Conservation (phyloP, 495 filamentous ascomycete genomes). For the Trypethelium eluteriae region DNA sequence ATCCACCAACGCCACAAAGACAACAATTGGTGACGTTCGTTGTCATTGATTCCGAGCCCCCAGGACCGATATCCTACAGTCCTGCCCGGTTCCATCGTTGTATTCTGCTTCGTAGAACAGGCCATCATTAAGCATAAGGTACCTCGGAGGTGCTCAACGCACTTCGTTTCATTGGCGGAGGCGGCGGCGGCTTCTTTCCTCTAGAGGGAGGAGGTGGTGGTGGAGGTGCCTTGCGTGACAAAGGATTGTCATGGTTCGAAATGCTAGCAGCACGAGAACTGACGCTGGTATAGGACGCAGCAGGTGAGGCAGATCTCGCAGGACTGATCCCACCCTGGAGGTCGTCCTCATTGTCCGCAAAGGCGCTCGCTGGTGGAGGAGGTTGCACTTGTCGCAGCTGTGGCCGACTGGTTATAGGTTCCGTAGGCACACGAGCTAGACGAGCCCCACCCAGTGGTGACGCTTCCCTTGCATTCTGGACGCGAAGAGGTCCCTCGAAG, state of each 20-base stretch:
- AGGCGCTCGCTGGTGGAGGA: constrained; percentile 34
- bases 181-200: constrained; percentile 70
- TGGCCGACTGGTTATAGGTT: constrained; percentile 42
- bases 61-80: neutral
- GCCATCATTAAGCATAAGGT: constrained; percentile 13
- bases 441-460: constrained; percentile 39
- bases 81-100: neutral
- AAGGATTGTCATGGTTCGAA: constrained; percentile 38
- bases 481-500: constrained; percentile 51
- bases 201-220: constrained; percentile 77
- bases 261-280: constrained; percentile 50
- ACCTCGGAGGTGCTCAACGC: constrained; percentile 27
- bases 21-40: neutral
- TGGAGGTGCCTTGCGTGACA: constrained; percentile 57
- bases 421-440: constrained; percentile 52
- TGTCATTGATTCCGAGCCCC: neutral
- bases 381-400: constrained; percentile 40
- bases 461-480: constrained; percentile 44
- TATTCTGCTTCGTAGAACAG: neutral
- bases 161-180: constrained; percentile 35
- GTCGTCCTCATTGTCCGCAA: constrained; percentile 59
- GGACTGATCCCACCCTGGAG: constrained; percentile 46
- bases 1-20: neutral
- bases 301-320: constrained; percentile 54
- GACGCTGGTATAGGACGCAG: constrained; percentile 54